Evolutionary conservation across 2,329 filamentous ascomycete genomes (phyloP).

Genomic region (Magnaporthales sp.): DNA sequence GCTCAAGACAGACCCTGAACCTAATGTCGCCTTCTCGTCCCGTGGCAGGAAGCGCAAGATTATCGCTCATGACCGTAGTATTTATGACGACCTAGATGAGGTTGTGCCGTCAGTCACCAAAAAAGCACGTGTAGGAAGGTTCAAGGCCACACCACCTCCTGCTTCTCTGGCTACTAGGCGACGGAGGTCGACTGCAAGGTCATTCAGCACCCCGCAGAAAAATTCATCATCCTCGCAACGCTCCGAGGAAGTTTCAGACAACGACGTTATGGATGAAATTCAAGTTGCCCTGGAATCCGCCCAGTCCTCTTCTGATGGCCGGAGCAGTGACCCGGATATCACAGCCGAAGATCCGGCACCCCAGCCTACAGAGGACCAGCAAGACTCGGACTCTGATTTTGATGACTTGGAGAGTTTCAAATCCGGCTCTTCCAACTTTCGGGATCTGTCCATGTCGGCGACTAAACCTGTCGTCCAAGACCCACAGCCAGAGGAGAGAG

Average conservation of each 20-base stretch:
- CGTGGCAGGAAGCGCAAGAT: slow-evolving; percentile 23
- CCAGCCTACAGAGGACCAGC: not conserved
- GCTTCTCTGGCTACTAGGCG: slow-evolving; percentile 2
- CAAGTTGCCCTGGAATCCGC: slow-evolving; percentile 36
- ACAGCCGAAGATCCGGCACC: not conserved
- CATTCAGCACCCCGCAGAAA: not conserved
- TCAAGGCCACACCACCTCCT: slow-evolving; percentile 13
- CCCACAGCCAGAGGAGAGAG: not conserved
- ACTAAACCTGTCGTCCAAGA: not conserved
- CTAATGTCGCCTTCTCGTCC: slow-evolving; percentile 21
- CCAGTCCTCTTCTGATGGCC: not conserved
- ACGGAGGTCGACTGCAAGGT: not conserved
- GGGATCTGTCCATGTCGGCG: not conserved
- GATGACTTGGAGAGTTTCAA: not conserved
- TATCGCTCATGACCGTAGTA: slow-evolving; percentile 12
- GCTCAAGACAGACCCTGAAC: slow-evolving; percentile 13
- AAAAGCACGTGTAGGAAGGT: slow-evolving; percentile 23
- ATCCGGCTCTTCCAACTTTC: not conserved
- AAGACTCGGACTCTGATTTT: not conserved
- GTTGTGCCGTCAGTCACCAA: slow-evolving; percentile 31
- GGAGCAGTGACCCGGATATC: not conserved
- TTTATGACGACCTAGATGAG: slow-evolving; percentile 25
- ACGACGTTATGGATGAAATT: slow-evolving; percentile 48
- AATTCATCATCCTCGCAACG: not conserved
- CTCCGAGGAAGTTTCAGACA: slow-evolving; percentile 22